These are phyloP conservation scores for Alternaria sp. DNA, from an alignment of 2,329 filamentous ascomycete species.

Conservation along the genomic window DNA sequence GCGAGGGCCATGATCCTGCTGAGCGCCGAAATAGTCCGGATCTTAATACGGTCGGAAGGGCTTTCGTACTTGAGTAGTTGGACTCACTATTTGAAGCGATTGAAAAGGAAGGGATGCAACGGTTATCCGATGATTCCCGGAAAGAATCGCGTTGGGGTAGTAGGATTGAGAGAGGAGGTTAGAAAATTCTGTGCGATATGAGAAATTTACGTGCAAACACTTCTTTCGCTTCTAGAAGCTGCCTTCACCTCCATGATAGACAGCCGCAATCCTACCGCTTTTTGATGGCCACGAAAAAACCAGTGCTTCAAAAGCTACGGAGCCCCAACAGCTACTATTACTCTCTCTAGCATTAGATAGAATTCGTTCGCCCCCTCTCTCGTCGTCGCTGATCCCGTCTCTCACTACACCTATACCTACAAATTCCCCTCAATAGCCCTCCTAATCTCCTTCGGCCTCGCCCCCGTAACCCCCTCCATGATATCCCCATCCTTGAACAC, in stretches of 20 bases:
- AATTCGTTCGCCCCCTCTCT: not conserved
- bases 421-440: slow-evolving; percentile 37
- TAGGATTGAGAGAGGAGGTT: not conserved
- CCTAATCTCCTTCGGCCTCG: slow-evolving; percentile 33
- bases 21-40: not conserved
- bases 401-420: slow-evolving; percentile 3
- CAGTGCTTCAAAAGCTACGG: not conserved
- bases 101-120: not conserved
- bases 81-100: not conserved
- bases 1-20: not conserved
- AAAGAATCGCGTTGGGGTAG: not conserved
- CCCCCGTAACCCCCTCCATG: slow-evolving; percentile 35
- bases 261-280: not conserved
- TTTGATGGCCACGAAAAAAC: too few relatives aligned
- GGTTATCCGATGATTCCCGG: too few relatives aligned
- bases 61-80: not conserved
- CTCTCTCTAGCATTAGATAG: not conserved
- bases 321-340: too few relatives aligned
- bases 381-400: not conserved
- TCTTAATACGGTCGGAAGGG: not conserved
- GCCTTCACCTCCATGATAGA: not conserved
- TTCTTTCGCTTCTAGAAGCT: not conserved
- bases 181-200: too few relatives aligned
- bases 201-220: not conserved
- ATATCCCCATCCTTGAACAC: slow-evolving; percentile 45